phyloP scores from a whole-genome alignment of 495 filamentous ascomycete species.

The Penicillium canescens region DNA sequence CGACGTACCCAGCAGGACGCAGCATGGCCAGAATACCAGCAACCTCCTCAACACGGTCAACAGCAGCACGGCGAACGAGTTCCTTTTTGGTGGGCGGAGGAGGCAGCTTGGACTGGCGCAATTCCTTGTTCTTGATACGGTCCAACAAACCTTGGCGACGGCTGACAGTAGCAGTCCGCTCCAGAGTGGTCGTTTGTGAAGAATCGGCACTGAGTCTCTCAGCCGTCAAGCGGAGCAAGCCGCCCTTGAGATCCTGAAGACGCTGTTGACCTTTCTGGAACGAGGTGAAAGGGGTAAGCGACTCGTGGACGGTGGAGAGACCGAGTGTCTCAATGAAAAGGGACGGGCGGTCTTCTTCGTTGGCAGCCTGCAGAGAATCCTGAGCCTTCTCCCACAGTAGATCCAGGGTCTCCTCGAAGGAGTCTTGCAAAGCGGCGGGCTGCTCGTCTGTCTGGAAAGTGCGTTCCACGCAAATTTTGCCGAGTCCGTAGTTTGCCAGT shows the following conservation, averaged over 20 bases:
- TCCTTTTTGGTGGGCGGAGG: conserved; percentile 45
- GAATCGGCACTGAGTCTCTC: conserved; percentile 31
- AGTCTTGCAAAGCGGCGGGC: conserved; percentile 30
- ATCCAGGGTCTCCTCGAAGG: conserved; percentile 39
- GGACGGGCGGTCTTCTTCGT: conserved; percentile 23
- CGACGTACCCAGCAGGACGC: conserved; percentile 37
- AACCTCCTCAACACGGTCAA: conserved; percentile 44
- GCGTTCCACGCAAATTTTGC: conserved; percentile 37
- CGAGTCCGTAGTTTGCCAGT: conserved; percentile 46
- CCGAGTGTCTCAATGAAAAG: conserved; percentile 35
- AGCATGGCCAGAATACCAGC: conserved; percentile 39
- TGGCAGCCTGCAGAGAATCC: conserved; percentile 26
- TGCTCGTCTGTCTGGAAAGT: conserved; percentile 27
- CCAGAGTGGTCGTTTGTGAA: conserved; percentile 16
- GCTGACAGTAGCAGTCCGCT: conserved; percentile 30
- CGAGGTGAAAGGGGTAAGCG: conserved; percentile 40
- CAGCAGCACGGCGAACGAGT: conserved; percentile 38
- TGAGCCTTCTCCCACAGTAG: conserved; percentile 40
- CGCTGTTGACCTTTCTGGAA: conserved; percentile 49
- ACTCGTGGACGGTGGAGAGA: conserved; percentile 39
- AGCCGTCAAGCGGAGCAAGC: conserved; percentile 42
- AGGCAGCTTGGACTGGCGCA: conserved; percentile 44
- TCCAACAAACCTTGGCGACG: conserved; percentile 44
- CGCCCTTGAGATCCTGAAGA: conserved; percentile 45
- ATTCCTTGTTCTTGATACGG: conserved; percentile 46